A percentile compares a stretch with the other conserved stretches of the same genome.
Conservation (phyloP, 495 filamentous ascomycete genomes). For the Daldinia caldariorum region DNA sequence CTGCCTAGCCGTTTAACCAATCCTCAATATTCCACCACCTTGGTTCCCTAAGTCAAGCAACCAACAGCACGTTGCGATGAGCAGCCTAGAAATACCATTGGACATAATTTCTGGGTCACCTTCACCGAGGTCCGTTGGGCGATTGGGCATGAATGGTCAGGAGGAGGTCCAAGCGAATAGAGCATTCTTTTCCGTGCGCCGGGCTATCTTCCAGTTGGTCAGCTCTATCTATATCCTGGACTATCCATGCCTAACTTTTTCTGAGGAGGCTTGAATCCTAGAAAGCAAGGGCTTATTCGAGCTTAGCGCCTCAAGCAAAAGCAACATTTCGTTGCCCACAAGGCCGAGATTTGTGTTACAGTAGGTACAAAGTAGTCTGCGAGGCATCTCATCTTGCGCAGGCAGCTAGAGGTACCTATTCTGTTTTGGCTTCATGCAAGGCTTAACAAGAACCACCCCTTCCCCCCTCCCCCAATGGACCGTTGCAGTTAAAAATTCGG, state of each 20-base stretch:
- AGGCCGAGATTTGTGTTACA: constrained; percentile 48
- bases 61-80: constrained; percentile 48
- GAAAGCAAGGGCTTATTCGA: constrained; percentile 43
- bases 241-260: constrained; percentile 46
- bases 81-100: constrained; percentile 48
- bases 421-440: constrained; percentile 44
- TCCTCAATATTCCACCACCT: constrained; percentile 37
- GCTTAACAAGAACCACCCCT: constrained; percentile 26
- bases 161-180: constrained; percentile 52
- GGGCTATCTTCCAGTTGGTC: constrained; percentile 54
- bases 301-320: constrained; percentile 41
- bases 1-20: constrained; percentile 28
- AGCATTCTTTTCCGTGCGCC: constrained; percentile 48
- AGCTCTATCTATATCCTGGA: constrained; percentile 48
- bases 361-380: constrained; percentile 40
- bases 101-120: constrained; percentile 54
- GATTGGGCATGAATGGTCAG: constrained; percentile 52
- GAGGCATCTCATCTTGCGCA: constrained; percentile 42
- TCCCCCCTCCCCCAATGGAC: constrained; percentile 3
- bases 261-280: constrained; percentile 45
- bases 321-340: constrained; percentile 35
- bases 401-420: constrained; percentile 17
- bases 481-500: constrained; percentile 41
- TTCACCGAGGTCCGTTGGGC: constrained; percentile 49
- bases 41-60: constrained; percentile 30